Conservation (phyloP, 495 filamentous ascomycete species). For the Xylaria telfairii region DNA sequence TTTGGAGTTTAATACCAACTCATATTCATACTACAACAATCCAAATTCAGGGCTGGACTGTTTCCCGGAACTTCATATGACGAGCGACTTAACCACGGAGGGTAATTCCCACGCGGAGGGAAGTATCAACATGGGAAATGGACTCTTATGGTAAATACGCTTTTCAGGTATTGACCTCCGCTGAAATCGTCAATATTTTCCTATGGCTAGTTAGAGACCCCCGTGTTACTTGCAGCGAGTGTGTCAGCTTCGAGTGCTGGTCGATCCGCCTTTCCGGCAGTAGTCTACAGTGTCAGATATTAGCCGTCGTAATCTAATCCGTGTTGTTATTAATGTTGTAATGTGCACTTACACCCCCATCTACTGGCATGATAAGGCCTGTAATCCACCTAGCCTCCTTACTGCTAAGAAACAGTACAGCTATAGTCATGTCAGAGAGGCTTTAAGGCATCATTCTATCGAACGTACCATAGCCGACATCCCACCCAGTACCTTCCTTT, state of each 20-base stretch:
- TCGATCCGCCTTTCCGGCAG: constrained; percentile 4
- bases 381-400: constrained; percentile 22
- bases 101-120: not conserved
- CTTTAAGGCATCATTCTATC: no score
- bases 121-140: not conserved
- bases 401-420: constrained; percentile 11
- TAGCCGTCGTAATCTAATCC: not conserved
- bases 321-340: not conserved
- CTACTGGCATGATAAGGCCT: constrained; percentile 19
- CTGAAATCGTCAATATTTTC: no score
- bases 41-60: not conserved
- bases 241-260: constrained; percentile 11
- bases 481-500: constrained; percentile 21
- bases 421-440: not conserved
- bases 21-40: not conserved
- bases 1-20: not conserved
- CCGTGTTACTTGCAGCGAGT: constrained; percentile 6
- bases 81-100: not conserved
- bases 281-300: not conserved
- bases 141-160: not conserved
- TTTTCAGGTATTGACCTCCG: not conserved
- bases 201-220: not conserved
- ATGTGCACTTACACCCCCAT: constrained; percentile 18
- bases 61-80: not conserved
- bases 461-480: constrained; percentile 17